These are phyloP conservation scores for Bothia castanella DNA, from an alignment of 1,284 basidiomycete genomes.

Conservation along the genomic window DNA sequence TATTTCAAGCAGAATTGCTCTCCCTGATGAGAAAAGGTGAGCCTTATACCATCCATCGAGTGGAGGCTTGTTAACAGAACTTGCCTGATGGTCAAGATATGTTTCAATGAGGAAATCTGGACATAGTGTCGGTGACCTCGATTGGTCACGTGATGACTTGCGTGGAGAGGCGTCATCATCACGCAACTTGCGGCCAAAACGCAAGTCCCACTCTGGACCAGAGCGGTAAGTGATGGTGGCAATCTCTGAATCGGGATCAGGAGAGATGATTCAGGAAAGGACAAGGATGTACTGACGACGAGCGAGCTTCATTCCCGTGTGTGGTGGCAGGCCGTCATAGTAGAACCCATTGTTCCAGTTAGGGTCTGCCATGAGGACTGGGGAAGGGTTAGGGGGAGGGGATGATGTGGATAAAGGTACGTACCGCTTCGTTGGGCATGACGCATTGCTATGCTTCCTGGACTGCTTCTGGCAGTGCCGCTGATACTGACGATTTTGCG, in stretches of 20 bases:
- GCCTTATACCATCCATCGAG: neutral
- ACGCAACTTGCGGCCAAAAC: slow-evolving; percentile 83
- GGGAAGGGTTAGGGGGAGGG: slow-evolving; percentile 7
- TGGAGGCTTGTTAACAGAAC: neutral
- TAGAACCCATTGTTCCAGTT: slow-evolving; percentile 99
- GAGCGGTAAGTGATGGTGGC: slow-evolving; percentile 99
- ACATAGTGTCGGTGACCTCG: slow-evolving; percentile 73
- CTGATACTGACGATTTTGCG: slow-evolving; percentile 90
- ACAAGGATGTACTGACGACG: slow-evolving; percentile 61
- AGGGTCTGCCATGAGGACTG: slow-evolving; percentile 97
- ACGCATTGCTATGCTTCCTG: slow-evolving; percentile 91
- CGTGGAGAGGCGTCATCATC: slow-evolving; percentile 11
- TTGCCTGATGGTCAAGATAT: slow-evolving; percentile 93
- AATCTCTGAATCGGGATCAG: slow-evolving; percentile 62
- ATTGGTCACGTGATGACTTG: slow-evolving; percentile 12
- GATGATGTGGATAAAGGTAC: slow-evolving; percentile 26
- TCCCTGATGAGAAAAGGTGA: slow-evolving; percentile 41
- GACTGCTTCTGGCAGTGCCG: slow-evolving; percentile 88
- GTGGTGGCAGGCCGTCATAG: slow-evolving; percentile 91
- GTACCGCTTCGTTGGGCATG: slow-evolving; percentile 92
- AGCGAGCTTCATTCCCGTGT: slow-evolving; percentile 98
- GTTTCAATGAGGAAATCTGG: slow-evolving; percentile 99
- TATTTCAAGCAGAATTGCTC: slow-evolving; percentile 98
- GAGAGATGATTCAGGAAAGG: neutral
- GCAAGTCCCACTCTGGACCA: slow-evolving; percentile 97